Base-by-base conservation (phyloP, 2,329 filamentous ascomycete species). In the Rhexocercosporidium sp. region DNA sequence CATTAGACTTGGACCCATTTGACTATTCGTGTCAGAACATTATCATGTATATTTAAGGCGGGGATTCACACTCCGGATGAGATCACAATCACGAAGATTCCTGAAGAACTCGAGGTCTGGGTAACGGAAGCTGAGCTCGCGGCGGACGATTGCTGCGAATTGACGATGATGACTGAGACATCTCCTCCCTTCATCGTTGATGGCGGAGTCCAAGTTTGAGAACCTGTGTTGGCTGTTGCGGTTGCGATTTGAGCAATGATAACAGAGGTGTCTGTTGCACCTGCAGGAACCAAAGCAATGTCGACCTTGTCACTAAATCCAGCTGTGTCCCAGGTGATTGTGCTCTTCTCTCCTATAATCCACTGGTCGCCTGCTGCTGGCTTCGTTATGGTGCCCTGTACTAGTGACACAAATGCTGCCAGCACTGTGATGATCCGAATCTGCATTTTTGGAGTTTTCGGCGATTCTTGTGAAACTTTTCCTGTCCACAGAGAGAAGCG, bases 201-300 rank as follows among this genome's bases (percentile, higher is more conserved):
- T n/a, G 70, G 65, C 12, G 67, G 64, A 5, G 66, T 65, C 70
- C 71, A 73, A 18, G 69, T 62, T 22, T 61, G 64, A 22, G 59
- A 67, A 11, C 71, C 71, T 11, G 60, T 79, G 5, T 79, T 82
- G 67, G 84, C 82, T 4, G 85, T 79, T 68, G 81, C 79, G 57
- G 83, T 82, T 1, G 81, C 81, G 3, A 82, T 79, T 72, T 85
- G 82, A 66, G 83, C 78, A 57, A 85, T 84, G 72, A 81, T 76
- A 63, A 84, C 62, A 29, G 70, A 61, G 11, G 64, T 70, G 25
- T 73, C 70, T 18, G 39, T 66, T 14, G 70, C 68, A n/a, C 68
- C 67, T 11, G 68, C 57, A 12, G 70, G 70, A 4, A 66, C 62
- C 14, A 70, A 54, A 18, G 69, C 61, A 27, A 66, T 65, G 46